Evolutionary conservation across 1,139 yeast species (phyloP), one percentile per base, ranked within the genome.

Genomic region (Geotrichum restrictum): DNA sequence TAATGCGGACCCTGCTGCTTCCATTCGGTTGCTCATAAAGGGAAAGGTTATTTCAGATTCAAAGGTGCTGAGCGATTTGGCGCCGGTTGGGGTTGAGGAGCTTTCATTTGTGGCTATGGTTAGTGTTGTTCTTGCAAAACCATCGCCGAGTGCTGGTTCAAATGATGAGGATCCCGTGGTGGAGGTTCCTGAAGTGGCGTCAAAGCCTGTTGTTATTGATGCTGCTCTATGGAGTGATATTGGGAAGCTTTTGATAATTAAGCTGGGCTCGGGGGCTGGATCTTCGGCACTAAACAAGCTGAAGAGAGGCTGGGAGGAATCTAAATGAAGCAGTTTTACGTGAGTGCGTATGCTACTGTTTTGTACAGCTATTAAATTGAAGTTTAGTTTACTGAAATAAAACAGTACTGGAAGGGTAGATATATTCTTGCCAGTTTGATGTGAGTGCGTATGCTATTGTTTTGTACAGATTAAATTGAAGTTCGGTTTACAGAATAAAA

Each of bases 41-140:
- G 52, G 52, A 16, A 48, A 48, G 29, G 52, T 48, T 4, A 27
- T 37, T 36, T 33, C 32, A 19, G 52, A 48, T 27, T 48, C 52
- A 11, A 43, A 43, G 18, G 29, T 27, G 19, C n/a, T 48, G 7
- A 38, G 33, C n/a, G 42, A 24, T n/a, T 27, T 36, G 11, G 36
- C 41, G 48, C 31, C 11, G 48, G 27, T 11, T 4, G 39, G 22
- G 5, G 41, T 7, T 5, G 21, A 31, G 3, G 41, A 41, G 29
- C 24, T 42, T n/a, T 5, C 19, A 3, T 33, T 48, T 33, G 31
- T 36, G 21, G 48, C 41, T 16, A 36, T 48, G 48, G 36, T 48
- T 11, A 34, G 19, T 22, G 47, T 46, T n/a, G 31, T 11, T n/a
- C 32, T 45, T 1, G 36, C 38, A 10, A n/a, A n/a, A n/a, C n/a